These are phyloP conservation scores for Pleurotus djamor DNA, from an alignment of 768 basidiomycete species.

Conservation along the genomic window DNA sequence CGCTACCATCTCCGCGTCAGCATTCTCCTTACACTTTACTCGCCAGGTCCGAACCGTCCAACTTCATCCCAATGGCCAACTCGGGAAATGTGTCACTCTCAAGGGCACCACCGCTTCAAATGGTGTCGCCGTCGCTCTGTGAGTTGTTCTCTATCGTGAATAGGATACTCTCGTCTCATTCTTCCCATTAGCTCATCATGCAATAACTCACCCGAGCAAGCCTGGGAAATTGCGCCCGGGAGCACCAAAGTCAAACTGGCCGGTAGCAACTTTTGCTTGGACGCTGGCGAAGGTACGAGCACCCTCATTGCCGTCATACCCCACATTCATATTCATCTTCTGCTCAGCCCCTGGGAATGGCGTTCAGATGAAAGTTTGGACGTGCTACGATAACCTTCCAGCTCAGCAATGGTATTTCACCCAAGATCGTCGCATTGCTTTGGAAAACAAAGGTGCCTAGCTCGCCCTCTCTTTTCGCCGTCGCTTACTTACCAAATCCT, in stretches of 20 bases:
- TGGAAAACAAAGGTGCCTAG: background rate
- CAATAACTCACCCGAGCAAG: background rate
- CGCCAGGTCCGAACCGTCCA: background rate
- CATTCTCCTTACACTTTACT: background rate
- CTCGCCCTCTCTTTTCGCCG: background rate
- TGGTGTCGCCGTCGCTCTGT: background rate
- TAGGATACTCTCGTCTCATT: background rate
- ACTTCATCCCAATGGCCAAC: background rate
- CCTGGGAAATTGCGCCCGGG: background rate
- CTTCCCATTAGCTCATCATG: background rate
- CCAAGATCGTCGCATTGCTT: background rate
- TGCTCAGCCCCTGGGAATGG: background rate
- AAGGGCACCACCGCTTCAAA: background rate
- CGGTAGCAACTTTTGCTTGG: background rate
- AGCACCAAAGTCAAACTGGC: background rate
- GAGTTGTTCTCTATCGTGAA: background rate
- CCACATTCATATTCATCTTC: background rate
- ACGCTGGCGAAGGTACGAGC: background rate
- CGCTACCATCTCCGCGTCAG: slow-evolving; percentile 4
- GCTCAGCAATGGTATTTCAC: background rate
- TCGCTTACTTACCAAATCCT: background rate
- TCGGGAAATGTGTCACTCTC: background rate
- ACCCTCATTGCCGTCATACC: background rate
- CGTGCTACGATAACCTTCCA: background rate
- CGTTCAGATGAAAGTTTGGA: background rate